Evolutionary conservation across 768 basidiomycete genomes (phyloP).

Genomic region (Pleurotus ostreatus): DNA sequence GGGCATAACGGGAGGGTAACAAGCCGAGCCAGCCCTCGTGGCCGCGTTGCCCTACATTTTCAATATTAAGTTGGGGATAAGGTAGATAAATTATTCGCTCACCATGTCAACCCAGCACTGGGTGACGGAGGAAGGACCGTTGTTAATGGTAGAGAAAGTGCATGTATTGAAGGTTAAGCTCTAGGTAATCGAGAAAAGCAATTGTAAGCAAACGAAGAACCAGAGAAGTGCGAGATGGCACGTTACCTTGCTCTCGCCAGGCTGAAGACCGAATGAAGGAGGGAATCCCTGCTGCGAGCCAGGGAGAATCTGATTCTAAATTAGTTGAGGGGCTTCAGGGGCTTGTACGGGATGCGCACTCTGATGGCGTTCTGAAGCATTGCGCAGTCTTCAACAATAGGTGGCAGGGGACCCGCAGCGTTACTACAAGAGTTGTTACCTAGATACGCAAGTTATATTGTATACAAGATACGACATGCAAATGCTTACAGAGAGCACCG

Average conservation of each 20-base stretch:
- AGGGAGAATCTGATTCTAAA: too few species aligned
- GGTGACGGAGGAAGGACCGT: background rate
- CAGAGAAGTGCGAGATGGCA: background rate
- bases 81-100: background rate
- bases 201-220: too few species aligned
- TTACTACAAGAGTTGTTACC: slow-evolving; percentile 3
- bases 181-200: background rate
- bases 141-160: background rate
- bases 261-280: slow-evolving; percentile 4
- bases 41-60: background rate
- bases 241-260: slow-evolving; percentile 3
- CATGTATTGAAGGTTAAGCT: background rate
- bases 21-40: slow-evolving; percentile 4
- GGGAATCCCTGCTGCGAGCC: background rate
- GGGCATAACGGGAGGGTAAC: slow-evolving; percentile 3
- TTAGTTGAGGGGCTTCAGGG: too few species aligned
- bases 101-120: slow-evolving; percentile 6
- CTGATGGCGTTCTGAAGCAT: background rate
- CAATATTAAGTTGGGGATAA: background rate
- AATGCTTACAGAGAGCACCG: background rate
- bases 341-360: background rate
- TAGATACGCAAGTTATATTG: background rate
- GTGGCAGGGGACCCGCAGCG: background rate
- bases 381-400: background rate
- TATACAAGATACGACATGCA: background rate